Evolutionary conservation across 2,329 filamentous ascomycete species (phyloP), one percentile per base, ranked within the genome.

Genomic region (Fusarium pseudograminearum): DNA sequence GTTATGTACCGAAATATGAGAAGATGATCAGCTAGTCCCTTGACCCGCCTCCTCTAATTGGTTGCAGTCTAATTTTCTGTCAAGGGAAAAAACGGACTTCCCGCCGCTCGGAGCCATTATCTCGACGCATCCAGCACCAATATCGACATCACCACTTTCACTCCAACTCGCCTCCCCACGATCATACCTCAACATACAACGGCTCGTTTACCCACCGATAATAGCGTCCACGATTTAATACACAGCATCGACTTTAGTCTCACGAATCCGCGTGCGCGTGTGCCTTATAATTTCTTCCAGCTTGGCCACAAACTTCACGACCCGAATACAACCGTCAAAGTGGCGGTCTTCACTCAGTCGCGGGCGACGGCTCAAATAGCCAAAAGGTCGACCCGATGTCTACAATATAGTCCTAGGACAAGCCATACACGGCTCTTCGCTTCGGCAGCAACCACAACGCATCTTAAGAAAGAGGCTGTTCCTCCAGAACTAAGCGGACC

Each of bases 291-390:
- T 64, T 44, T 40, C 58, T 54, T 55, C 44, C 24, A 53, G 61
- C 64, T 70, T 55, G 48, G 60, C 61, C 57, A 53, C 55, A 50
- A 50, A 45, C 61, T 48, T 46, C 46, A 31, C 40, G 28, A 34
- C 20, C 36, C 33, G 41, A 33, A 41, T 42, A 69, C 67, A 66
- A 46, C 63, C 73, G 64, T 67, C 74, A 79, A 77, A 65, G 72
- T 80, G 79, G 79, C 79, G 70, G 70, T 70, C 65, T 59, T 77
- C 61, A 79, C 79, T 71, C 78, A 80, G 72, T 77, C 79, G 78
- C 82, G 83, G 80, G 77, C 80, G 73, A 77, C 79, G 76, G 80
- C 81, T 77, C 79, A 80, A 76, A 81, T 82, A 81, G 74, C 78
- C 57, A 74, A 74, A 65, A 78, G 59, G 20, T 65, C 66, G 45